Conservation (phyloP, 163 green algal genomes). For the Scenedesmus sp. region DNA sequence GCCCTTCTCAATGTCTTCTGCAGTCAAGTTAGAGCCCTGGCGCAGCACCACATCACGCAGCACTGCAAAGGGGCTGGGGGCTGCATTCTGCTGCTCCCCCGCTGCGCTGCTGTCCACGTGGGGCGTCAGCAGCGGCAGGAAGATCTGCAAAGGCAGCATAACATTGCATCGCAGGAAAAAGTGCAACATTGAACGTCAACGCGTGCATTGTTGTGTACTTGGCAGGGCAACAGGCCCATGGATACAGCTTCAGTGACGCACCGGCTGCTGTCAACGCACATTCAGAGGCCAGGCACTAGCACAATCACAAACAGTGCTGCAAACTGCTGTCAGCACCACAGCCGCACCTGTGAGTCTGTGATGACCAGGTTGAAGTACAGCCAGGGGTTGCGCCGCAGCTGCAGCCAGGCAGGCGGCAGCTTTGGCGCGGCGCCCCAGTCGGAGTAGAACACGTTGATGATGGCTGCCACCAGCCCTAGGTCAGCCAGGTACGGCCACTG, state of each 20-base stretch:
- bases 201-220: background rate
- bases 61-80: background rate
- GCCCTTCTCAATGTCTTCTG: slow-evolving; percentile 32
- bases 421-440: slow-evolving; percentile 53
- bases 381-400: slow-evolving; percentile 68
- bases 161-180: background rate
- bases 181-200: background rate
- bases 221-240: background rate
- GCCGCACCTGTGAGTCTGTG: slow-evolving; percentile 68
- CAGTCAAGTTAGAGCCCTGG: slow-evolving; percentile 36
- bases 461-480: slow-evolving; percentile 71
- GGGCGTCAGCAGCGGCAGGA: slow-evolving; percentile 73
- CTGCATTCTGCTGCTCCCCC: background rate
- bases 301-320: background rate
- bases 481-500: slow-evolving; percentile 91
- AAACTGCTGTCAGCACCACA: background rate
- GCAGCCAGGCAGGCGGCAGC: slow-evolving; percentile 41
- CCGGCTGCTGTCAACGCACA: background rate
- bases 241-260: background rate
- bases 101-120: slow-evolving; percentile 37
- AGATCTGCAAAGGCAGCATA: slow-evolving; percentile 59
- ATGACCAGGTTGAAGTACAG: slow-evolving; percentile 89
- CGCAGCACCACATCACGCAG: slow-evolving; percentile 37
- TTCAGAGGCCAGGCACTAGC: background rate
- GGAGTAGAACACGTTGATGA: slow-evolving; percentile 70